phyloP scores from a whole-genome alignment of 495 filamentous ascomycete species.

The Coniosporium apollinis region DNA sequence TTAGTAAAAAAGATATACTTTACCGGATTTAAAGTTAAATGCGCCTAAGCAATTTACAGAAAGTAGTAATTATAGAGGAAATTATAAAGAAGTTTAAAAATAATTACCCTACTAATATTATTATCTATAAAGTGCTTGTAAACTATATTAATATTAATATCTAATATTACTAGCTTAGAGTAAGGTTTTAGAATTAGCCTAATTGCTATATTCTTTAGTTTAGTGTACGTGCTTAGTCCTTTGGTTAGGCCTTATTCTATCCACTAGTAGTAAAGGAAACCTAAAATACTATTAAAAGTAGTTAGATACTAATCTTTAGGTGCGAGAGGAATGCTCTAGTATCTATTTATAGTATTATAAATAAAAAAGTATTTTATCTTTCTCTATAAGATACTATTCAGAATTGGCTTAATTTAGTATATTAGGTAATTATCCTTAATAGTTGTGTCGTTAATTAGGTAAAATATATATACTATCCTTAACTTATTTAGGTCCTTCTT shows the following conservation, averaged over 20 bases:
- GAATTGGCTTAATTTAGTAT: not conserved
- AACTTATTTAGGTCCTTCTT: not conserved
- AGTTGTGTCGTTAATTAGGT: not conserved
- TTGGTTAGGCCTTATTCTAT: not conserved
- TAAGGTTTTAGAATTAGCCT: not conserved
- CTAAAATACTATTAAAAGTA: not conserved
- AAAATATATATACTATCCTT: not conserved
- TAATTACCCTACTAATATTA: not conserved
- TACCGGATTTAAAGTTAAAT: not conserved
- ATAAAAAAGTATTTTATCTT: not conserved
- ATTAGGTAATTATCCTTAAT: not conserved
- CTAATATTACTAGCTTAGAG: not conserved
- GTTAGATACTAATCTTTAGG: not conserved
- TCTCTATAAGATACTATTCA: not conserved
- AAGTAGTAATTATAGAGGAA: not conserved
- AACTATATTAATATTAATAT: not conserved
- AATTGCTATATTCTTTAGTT: not conserved
- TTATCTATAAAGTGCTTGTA: not conserved
- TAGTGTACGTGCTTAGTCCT: not conserved
- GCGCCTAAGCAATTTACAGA: not conserved
- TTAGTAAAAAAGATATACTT: not conserved
- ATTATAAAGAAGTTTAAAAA: not conserved
- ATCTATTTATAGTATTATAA: not conserved
- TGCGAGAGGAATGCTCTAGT: not conserved
- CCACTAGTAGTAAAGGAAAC: not conserved